A percentile compares a stretch with the other conserved stretches of the same genome.
Conservation (phyloP, 306 rosid species). For the Fragaria vesca region DNA sequence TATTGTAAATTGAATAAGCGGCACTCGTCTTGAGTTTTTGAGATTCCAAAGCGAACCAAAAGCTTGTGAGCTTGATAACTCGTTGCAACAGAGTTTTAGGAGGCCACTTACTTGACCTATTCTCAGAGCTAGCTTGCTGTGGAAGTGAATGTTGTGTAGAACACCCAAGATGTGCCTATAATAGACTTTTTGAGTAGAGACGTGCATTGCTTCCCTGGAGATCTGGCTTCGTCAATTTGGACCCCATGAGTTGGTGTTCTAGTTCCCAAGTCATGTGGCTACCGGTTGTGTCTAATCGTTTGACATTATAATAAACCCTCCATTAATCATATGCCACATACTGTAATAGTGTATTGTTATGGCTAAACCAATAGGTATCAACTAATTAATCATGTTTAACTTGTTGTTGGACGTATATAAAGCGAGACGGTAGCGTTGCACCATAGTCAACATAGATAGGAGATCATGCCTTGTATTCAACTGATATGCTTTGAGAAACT, state of each 20-base stretch:
- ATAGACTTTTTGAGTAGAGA: background rate
- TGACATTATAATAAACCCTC: background rate
- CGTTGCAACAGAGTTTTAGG: too few species aligned
- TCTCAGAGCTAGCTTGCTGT: too few species aligned
- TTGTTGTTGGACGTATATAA: background rate
- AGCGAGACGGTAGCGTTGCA: background rate
- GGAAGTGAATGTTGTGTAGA: too few species aligned
- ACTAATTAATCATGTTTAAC: background rate
- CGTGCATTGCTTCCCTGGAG: background rate
- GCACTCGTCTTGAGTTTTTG: too few species aligned
- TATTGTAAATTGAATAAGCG: background rate
- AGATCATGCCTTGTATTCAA: background rate
- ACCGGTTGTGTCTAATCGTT: background rate
- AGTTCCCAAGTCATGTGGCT: background rate
- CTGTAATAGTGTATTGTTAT: background rate
- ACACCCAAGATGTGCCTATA: too few species aligned
- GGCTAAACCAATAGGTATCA: background rate
- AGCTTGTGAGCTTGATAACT: too few species aligned
- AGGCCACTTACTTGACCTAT: too few species aligned
- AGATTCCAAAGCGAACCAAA: background rate
- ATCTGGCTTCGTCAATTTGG: background rate
- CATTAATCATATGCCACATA: background rate
- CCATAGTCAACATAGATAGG: background rate
- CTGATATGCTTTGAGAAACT: background rate
- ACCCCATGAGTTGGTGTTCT: background rate